Conservation (phyloP, 805 yeast genomes). For the Yamadazyma endophytica region DNA sequence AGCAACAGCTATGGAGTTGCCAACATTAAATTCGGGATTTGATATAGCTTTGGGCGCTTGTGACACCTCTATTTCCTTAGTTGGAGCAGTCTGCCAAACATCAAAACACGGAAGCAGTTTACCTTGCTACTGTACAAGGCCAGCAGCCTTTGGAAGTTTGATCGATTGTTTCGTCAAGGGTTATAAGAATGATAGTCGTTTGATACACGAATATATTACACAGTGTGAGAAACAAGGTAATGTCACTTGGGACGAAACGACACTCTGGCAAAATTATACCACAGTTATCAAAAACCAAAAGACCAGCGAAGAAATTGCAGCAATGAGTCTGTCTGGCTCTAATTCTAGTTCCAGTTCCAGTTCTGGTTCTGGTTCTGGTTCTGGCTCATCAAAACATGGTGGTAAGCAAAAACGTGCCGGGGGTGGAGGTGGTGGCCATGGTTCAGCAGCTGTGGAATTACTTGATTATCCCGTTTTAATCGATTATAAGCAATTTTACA, state of each 20-base stretch:
- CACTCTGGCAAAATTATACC: constrained; percentile 13
- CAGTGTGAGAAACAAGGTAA: constrained; percentile 9
- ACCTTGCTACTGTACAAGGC: constrained; percentile 13
- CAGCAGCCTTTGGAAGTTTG: constrained; percentile 17
- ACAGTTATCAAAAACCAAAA: constrained; percentile 6
- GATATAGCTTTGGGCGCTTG: not conserved
- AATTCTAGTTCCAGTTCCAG: too few relatives aligned
- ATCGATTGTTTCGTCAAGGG: constrained; percentile 19
- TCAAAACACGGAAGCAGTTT: constrained; percentile 1
- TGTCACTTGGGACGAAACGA: constrained; percentile 6
- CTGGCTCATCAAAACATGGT: too few relatives aligned
- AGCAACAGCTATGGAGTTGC: not conserved
- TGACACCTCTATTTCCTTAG: not conserved
- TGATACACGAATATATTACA: constrained; percentile 11
- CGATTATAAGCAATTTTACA: constrained; percentile 3
- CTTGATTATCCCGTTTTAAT: constrained; percentile 8
- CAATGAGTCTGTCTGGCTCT: too few relatives aligned
- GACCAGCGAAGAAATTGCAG: not conserved
- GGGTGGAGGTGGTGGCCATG: too few relatives aligned
- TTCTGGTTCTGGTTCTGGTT: too few relatives aligned
- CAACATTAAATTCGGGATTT: not conserved
- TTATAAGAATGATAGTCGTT: constrained; percentile 13
- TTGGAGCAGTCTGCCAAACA: not conserved
- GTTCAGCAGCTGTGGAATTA: constrained; percentile 4
- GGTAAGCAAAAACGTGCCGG: too few relatives aligned